Evolutionary conservation across 129 eudicot genomes (phyloP), one percentile per base, ranked within the genome.

Genomic region (Chrysanthemum makinoi): DNA sequence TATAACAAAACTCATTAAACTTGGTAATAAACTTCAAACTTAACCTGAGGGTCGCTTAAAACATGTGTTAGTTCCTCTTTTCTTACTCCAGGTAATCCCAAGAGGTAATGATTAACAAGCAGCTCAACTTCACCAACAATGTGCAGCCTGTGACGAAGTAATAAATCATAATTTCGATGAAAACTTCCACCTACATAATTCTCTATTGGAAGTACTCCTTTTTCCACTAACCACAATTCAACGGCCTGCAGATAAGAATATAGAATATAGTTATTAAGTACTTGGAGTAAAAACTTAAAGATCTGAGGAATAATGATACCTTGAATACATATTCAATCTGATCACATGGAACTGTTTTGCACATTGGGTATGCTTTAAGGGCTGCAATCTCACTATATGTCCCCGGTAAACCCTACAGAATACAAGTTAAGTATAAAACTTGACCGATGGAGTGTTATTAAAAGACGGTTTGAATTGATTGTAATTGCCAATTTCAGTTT

Each of bases 221-320:
- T 62, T 11, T n/a, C 67, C n/a, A 62, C 66, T 62, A 62, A 62
- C 66, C 62, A 56, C 62, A 62, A 62, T 44, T 62, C 48, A 33
- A 62, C 49, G 10, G 24, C 49, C 67, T 62, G 67, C n/a, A 62
- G 16, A 33, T 30, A 5, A 13, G 2, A 30, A 62, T 12, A 18
- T 1, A 22, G 11, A 11, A 33, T 12, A 22, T 12, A 52, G 6
- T 15, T 59, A 11, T 14, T 14, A 30, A 62, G n/a, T 22, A 28
- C 16, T 5, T 33, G 20, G 4, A 2, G 46, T 13, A 5, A 1
- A 18, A 6, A 14, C 48, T 12, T 28, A 8, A 28, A 30, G 4
- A 12, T 8, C 2, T 5, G 10, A 30, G 16, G 33, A 3, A 28
- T 1, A 52, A 14, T 52, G 7, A 52, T 52, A 52, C 57, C 57